Conservation (phyloP, 2,329 filamentous ascomycete genomes). For the Karstenula rhodostoma region DNA sequence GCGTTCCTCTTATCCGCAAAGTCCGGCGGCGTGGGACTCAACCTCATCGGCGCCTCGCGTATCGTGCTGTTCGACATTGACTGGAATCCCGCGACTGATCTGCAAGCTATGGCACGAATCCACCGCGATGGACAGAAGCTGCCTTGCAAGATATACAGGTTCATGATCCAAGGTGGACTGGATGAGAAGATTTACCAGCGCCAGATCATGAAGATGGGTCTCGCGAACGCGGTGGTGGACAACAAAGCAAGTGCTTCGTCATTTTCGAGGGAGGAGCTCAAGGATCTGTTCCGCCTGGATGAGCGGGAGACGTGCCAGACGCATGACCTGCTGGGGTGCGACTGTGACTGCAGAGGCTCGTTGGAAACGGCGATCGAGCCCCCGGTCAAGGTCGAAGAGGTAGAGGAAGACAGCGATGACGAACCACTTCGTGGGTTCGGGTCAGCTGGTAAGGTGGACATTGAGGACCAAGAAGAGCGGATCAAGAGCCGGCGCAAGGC, state of each 20-base stretch:
- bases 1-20: conserved; percentile 78
- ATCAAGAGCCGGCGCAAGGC: conserved; percentile 48
- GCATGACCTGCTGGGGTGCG: conserved; percentile 71
- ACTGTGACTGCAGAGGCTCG: conserved; percentile 65
- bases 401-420: conserved; percentile 37
- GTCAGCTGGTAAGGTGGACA: conserved; percentile 55
- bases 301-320: conserved; percentile 69
- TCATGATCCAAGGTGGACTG: conserved; percentile 72
- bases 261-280: conserved; percentile 72
- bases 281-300: conserved; percentile 72
- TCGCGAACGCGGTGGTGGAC: conserved; percentile 76
- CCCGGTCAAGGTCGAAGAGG: conserved; percentile 26
- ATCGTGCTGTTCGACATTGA: conserved; percentile 77
- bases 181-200: conserved; percentile 80
- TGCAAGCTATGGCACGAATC: conserved; percentile 78
- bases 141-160: conserved; percentile 73
- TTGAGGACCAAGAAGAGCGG: conserved; percentile 55
- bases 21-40: conserved; percentile 73
- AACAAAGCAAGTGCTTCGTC: conserved; percentile 66
- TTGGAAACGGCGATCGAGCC: conserved; percentile 24
- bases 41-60: conserved; percentile 74
- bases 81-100: conserved; percentile 78
- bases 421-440: conserved; percentile 38
- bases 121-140: conserved; percentile 75
- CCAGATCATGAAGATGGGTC: conserved; percentile 73